Percentiles rank a stretch among this genome's conserved stretches.
Evolutionary conservation across 2,329 filamentous ascomycete species (phyloP).

Genomic region (Alternaria sp.): DNA sequence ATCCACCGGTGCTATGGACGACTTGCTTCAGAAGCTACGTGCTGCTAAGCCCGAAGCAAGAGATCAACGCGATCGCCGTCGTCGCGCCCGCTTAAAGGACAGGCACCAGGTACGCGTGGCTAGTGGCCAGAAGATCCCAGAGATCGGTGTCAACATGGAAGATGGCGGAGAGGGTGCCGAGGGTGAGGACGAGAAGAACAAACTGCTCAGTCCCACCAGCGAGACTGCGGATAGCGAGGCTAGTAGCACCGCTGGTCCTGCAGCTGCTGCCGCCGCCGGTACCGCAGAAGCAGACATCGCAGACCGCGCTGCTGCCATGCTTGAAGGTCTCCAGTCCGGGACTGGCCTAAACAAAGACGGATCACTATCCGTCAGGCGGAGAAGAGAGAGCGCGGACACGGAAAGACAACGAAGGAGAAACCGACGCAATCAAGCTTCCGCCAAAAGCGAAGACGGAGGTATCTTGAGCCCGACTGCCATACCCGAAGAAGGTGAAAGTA

Average conservation of each 20-base stretch:
- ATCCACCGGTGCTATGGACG: conserved; percentile 92
- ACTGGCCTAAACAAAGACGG: conserved; percentile 58
- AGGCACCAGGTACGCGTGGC: conserved; percentile 88
- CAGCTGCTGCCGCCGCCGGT: conserved; percentile 48
- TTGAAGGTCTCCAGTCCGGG: conserved; percentile 77
- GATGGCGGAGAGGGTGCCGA: conserved; percentile 27
- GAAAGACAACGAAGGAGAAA: conserved; percentile 74
- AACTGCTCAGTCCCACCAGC: conserved; percentile 58
- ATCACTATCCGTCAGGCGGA: conserved; percentile 63
- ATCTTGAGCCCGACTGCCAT: conserved; percentile 45
- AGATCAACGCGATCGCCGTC: conserved; percentile 86
- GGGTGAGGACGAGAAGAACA: conserved; percentile 51
- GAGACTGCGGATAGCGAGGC: conserved; percentile 39
- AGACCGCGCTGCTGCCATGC: conserved; percentile 78
- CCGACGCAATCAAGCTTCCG: conserved; percentile 51
- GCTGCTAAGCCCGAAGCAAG: conserved; percentile 88
- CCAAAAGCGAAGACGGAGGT: conserved; percentile 39
- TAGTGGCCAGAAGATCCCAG: conserved; percentile 86
- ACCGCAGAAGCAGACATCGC: conserved; percentile 70
- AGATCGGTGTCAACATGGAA: conserved; percentile 63
- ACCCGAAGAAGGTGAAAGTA: conserved; percentile 31
- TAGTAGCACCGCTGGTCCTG: conserved; percentile 30
- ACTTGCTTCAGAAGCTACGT: conserved; percentile 89
- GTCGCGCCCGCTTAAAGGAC: conserved; percentile 87
- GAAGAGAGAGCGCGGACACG: conserved; percentile 78